Conservation (phyloP, 1,284 basidiomycete species). For the Phenoliferia sp. region DNA sequence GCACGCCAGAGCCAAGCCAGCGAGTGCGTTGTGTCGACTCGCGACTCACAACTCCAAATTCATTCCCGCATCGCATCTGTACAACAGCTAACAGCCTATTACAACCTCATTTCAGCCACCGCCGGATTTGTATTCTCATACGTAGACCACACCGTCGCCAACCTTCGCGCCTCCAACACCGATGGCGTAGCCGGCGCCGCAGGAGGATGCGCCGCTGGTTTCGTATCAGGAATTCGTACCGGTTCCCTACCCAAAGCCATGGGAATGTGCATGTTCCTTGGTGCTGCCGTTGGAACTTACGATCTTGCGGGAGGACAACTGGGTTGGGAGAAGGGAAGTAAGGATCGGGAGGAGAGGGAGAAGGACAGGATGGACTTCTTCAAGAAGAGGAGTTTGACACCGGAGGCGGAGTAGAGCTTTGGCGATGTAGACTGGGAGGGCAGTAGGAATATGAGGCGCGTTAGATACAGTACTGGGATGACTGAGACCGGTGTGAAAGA, state of each 20-base stretch:
- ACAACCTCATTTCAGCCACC: constrained; percentile 16
- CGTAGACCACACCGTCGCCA: constrained; percentile 31
- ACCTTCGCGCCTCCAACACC: constrained; percentile 17
- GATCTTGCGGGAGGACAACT: constrained; percentile 30
- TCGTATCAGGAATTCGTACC: constrained; percentile 27
- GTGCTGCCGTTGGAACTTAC: constrained; percentile 29
- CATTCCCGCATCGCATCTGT: too few species aligned
- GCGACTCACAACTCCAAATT: too few species aligned
- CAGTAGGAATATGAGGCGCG: background rate
- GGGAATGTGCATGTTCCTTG: constrained; percentile 32
- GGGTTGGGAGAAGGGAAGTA: constrained; percentile 24
- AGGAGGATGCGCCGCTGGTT: constrained; percentile 31
- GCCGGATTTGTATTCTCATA: constrained; percentile 26
- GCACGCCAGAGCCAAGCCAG: too few species aligned
- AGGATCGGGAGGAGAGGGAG: constrained; percentile 21
- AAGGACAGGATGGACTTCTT: constrained; percentile 28
- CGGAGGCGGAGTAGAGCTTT: constrained; percentile 19
- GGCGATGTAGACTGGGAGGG: background rate
- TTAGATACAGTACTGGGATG: too few species aligned
- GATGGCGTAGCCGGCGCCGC: constrained; percentile 30
- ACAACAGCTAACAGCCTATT: too few species aligned
- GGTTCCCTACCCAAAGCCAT: constrained; percentile 29
- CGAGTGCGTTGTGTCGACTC: too few species aligned
- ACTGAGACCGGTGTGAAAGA: too few species aligned
- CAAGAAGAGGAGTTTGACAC: constrained; percentile 21